Base-by-base conservation (phyloP, 257 asterid species). In the Agastache rugosa region DNA sequence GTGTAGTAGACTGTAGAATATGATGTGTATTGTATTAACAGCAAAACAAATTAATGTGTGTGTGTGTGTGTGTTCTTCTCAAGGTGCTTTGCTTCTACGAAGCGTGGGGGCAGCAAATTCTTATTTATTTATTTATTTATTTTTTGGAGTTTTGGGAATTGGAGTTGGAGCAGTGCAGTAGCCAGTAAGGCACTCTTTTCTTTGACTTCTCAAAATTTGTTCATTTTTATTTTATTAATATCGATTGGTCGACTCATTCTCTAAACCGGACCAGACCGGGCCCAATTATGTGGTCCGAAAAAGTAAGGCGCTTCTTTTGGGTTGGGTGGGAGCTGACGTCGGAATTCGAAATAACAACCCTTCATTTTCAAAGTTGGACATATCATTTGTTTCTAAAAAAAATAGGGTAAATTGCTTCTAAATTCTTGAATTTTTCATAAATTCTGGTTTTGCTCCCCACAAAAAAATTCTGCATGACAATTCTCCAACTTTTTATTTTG, bases 61-160 rank as follows among this genome's bases (percentile, higher is more conserved):
- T n/a, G 65, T 42, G 23, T 15, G 45, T n/a, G 31, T 78, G 83
- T 82, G 83, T 79, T 68, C 5, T 72, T 85, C 90, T 85, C 90
- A 80, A 81, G 89, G 93, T 71, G 23, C 77, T 83, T 44, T 87
- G 81, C 7, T 3, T 23, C 1, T 78, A 77, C 71, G 79, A 81
- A 79, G 83, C 73, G 76, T 75, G 73, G 86, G 82, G 75, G 71
- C 10, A 82, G 53, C 7, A 53, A 53, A 53, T 5, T 8, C 23
- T 7, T 6, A n/a, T n/a, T n/a, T n/a, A n/a, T 19, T 20, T 10
- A 0, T 12, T 23, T 56, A 0, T 20, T 55, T 20, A 37, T 75
- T 48, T 66, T 16, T 50, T 41, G 0, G 16, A 25, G 54, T 84
- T 84, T 84, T 34, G 92, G 91, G 82, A 84, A 87, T 77, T 82